phyloP scores from a whole-genome alignment of 2,329 filamentous ascomycete genomes.

The Claviceps paspali region DNA sequence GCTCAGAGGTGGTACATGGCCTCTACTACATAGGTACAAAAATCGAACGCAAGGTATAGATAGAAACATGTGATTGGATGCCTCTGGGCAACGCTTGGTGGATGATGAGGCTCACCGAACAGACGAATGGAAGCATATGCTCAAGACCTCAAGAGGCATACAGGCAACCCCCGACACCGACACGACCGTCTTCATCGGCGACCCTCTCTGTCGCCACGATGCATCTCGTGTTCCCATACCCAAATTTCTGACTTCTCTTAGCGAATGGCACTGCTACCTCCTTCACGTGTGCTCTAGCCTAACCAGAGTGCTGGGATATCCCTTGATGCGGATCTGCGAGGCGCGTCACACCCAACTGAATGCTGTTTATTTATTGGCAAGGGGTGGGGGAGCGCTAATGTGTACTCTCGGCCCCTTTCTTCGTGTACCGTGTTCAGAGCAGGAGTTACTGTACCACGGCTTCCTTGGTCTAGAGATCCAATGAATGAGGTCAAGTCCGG shows the following conservation, averaged over 20 bases:
- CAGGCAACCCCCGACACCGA: neutral
- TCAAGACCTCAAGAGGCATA: too few species aligned
- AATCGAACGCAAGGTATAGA: neutral
- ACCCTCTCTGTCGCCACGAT: neutral
- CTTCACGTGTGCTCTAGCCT: neutral
- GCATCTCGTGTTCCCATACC: neutral
- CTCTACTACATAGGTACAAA: neutral
- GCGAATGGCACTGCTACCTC: neutral
- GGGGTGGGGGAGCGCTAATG: neutral
- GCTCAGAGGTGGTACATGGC: neutral
- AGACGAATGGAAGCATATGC: neutral
- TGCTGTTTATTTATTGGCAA: neutral
- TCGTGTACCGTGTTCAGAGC: too few species aligned
- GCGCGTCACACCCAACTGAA: conserved; percentile 1
- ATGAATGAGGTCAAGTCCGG: neutral
- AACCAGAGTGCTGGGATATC: conserved; percentile 2
- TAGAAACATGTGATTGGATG: neutral
- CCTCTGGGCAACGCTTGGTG: neutral
- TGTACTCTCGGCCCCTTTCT: neutral
- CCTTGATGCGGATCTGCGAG: neutral
- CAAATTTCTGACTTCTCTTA: neutral
- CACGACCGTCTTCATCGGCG: neutral
- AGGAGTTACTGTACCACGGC: neutral
- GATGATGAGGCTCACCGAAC: neutral
- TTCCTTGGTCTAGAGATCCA: neutral